Evolutionary conservation across 2,329 filamentous ascomycete species (phyloP).

Genomic region (Pseudogymnoascus sp.): DNA sequence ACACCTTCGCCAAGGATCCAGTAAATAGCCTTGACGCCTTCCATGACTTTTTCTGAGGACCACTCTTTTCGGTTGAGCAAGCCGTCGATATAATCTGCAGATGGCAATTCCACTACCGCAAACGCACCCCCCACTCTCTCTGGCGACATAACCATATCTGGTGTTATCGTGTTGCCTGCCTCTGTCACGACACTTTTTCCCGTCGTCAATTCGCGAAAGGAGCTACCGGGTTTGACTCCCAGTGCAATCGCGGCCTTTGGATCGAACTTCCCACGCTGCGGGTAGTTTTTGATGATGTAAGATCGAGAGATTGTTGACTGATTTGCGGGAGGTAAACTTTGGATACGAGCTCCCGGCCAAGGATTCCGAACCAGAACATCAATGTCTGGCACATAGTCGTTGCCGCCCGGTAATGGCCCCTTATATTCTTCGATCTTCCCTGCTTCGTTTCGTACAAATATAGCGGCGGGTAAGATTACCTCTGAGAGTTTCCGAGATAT

Average conservation of each 20-base stretch:
- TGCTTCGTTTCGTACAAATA: slow-evolving; percentile 61
- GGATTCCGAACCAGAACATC: slow-evolving; percentile 67
- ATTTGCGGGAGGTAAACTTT: slow-evolving; percentile 59
- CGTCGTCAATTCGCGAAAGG: slow-evolving; percentile 53
- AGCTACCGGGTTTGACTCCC: slow-evolving; percentile 52
- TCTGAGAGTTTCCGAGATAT: slow-evolving; percentile 58
- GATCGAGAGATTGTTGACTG: slow-evolving; percentile 65
- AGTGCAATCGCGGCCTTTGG: slow-evolving; percentile 54
- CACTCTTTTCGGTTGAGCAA: slow-evolving; percentile 69
- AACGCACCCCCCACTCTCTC: slow-evolving; percentile 63
- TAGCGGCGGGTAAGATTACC: slow-evolving; percentile 58
- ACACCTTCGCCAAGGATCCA: slow-evolving; percentile 76
- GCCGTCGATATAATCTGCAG: slow-evolving; percentile 59
- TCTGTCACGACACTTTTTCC: slow-evolving; percentile 58
- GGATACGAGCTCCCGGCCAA: slow-evolving; percentile 66
- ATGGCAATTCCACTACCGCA: slow-evolving; percentile 73
- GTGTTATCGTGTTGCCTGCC: slow-evolving; percentile 64
- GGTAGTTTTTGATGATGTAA: slow-evolving; percentile 75
- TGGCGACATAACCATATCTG: slow-evolving; percentile 77
- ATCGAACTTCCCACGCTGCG: slow-evolving; percentile 75
- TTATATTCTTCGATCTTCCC: slow-evolving; percentile 62
- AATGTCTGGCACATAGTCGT: slow-evolving; percentile 50
- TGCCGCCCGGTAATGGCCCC: slow-evolving; percentile 55
- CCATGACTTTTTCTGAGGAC: slow-evolving; percentile 56
- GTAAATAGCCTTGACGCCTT: slow-evolving; percentile 59